Evolutionary conservation across 306 rosid genomes (phyloP).

Genomic region (Oxytropis ochrocephala): DNA sequence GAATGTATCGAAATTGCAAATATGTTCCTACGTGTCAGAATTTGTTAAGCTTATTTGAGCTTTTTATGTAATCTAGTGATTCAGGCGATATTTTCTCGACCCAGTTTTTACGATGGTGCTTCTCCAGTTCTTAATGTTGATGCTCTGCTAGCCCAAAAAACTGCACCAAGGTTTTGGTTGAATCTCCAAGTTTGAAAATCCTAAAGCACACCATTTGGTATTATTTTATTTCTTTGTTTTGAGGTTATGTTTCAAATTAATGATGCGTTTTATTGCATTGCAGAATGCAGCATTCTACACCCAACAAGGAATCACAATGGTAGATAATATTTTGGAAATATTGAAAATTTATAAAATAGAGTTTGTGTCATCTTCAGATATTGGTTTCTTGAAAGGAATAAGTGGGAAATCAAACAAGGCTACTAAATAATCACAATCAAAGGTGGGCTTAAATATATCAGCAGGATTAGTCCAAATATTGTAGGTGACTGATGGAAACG

Average conservation of each 20-base stretch:
- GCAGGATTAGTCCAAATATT: too few relatives aligned
- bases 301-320: conserved; percentile 27
- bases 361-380: conserved; percentile 67
- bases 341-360: conserved; percentile 9
- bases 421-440: too few relatives aligned
- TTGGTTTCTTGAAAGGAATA: conserved; percentile 60
- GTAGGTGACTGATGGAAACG: too few relatives aligned
- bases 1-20: too few relatives aligned
- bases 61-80: conserved; percentile 40
- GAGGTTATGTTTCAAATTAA: neutral
- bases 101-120: conserved; percentile 39
- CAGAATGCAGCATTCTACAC: conserved; percentile 64
- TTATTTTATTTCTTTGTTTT: neutral
- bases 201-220: neutral
- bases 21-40: neutral
- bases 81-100: conserved; percentile 52
- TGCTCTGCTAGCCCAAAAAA: conserved; percentile 12
- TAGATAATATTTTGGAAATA: conserved; percentile 26
- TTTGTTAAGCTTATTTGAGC: neutral
- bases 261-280: neutral
- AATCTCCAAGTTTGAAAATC: conserved; percentile 45
- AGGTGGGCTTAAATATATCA: too few relatives aligned
- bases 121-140: conserved; percentile 43
- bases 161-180: conserved; percentile 52
- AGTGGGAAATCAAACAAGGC: conserved; percentile 30